Percentiles rank a stretch among this genome's conserved stretches.
These are phyloP conservation scores for Claviceps spartinae DNA, from an alignment of 2,329 filamentous ascomycete species.

Conservation along the genomic window DNA sequence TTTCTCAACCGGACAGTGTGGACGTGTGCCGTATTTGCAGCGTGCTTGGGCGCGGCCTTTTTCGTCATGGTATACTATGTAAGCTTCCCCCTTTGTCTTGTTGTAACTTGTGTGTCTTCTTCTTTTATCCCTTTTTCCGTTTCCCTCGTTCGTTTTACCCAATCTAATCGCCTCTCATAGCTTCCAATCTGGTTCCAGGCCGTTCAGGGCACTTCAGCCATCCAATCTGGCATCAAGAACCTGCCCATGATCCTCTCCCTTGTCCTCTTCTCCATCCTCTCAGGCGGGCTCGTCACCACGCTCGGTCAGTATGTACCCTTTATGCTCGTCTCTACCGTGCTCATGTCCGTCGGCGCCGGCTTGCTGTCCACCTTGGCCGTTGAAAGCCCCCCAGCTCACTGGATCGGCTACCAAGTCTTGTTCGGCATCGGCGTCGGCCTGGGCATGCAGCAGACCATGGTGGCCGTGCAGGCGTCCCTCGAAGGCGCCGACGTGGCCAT, in stretches of 20 bases:
- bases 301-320: conserved; percentile 30
- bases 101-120: conserved; percentile 4
- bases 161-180: conserved; percentile 21
- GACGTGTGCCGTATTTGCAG: conserved; percentile 13
- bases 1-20: conserved; percentile 14
- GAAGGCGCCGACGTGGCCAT: conserved; percentile 28
- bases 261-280: conserved; percentile 15
- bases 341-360: conserved; percentile 23
- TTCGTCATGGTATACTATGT: conserved; percentile 9
- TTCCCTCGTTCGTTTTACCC: conserved; percentile 8
- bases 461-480: conserved; percentile 33
- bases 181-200: conserved; percentile 31
- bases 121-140: conserved; percentile 12
- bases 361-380: conserved; percentile 25
- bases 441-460: conserved; percentile 29
- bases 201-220: conserved; percentile 21
- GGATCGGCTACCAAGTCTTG: conserved; percentile 23
- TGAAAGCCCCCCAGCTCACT: conserved; percentile 9
- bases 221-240: conserved; percentile 16
- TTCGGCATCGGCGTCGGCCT: conserved; percentile 29
- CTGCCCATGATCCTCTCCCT: conserved; percentile 17
- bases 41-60: conserved; percentile 9
- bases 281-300: conserved; percentile 13
- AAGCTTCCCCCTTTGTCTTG: not conserved
- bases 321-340: conserved; percentile 21